Base-by-base conservation (phyloP, 2,329 filamentous ascomycete genomes). In the Nigrograna mackinnonii region DNA sequence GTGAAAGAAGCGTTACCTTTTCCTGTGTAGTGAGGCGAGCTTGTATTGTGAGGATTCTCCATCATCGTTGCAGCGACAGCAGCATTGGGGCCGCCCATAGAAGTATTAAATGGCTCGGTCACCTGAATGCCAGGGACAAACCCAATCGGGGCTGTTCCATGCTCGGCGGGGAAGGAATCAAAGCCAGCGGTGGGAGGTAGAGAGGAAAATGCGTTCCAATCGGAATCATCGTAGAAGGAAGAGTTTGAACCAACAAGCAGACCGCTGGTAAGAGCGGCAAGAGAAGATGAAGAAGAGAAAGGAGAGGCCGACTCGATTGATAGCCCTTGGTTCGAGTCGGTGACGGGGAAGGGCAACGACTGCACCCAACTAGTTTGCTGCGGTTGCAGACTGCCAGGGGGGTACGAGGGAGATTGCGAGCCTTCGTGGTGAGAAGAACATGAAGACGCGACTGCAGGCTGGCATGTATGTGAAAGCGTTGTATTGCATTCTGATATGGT, bases 401-500 rank as follows among this genome's bases (percentile, higher is more conserved):
- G n/a, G n/a, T n/a, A n/a, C n/a, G n/a, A n/a, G n/a, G n/a, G n/a
- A 28, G 44, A 40, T 42, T 37, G 47, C 37, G 50, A 51, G 45
- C 48, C 47, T 46, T 50, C 51, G 53, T 26, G 60, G 60, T 37
- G 58, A 56, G 58, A 55, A 57, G 58, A 58, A 65, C 39, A 49
- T 19, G 47, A 33, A 13, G 31, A 35, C 35, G 50, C 54, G 43
- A 52, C 38, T 57, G 47, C 57, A 44, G 43, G 41, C 43, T 43
- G 51, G 50, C 43, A 49, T 51, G 52, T 58, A 57, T 52, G 12
- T 47, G 44, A 47, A 34, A 38, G 39, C 43, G 48, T 54, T 41
- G 41, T 50, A 54, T 43, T 66, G 50, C 64, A 67, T 67, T 26
- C 38, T 47, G 55, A 52, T 46, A 66, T 65, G 49, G 48, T 56